Evolutionary conservation across 2,329 filamentous ascomycete species (phyloP), one percentile per base, ranked within the genome.

Genomic region (Fonsecaea nubica): DNA sequence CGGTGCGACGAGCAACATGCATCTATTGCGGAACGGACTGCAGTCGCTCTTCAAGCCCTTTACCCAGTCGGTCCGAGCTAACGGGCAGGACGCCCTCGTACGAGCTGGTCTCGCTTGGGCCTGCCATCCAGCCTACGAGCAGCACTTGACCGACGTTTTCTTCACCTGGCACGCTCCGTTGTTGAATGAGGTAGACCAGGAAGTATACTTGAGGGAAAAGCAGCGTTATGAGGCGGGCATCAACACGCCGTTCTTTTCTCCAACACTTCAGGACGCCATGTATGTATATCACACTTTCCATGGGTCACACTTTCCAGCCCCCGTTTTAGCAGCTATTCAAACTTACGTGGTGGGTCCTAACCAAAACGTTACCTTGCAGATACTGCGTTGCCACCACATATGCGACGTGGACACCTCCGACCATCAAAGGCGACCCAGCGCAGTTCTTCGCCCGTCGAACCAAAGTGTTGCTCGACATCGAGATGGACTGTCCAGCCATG

Each of bases 101-200:
- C 25, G 25, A 25, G 25, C 25, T 25, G 77, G 80, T 1, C 74
- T 82, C 13, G 77, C 77, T 21, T 79, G 81, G 66, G 62, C 75
- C 3, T 78, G 82, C n/a, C 77, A 80, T 38, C 75, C 75, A 25
- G 75, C 74, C 4, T 68, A 83, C 4, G 81, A 82, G 61, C 75
- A 79, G 33, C 82, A 83, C 70, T 75, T 84, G 1, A 74, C 81
- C 6, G 76, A 79, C 36, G 75, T 83, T 0, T 83, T 80, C 62
- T 84, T 84, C 62, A 77, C 80, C 1, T 83, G 82, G 81, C 80
- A 84, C 69, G 82, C 83, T 54, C 77, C 81, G 5, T 79, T 78
- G 50, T 79, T 80, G 54, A 80, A 82, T 55, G 77, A 82, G 1
- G 80, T 83, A 2, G 80, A 83, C 61, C 77, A 78, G 53, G 76